These are phyloP conservation scores for Alternaria gansuensis DNA, from an alignment of 2,329 filamentous ascomycete species.

Conservation along the genomic window DNA sequence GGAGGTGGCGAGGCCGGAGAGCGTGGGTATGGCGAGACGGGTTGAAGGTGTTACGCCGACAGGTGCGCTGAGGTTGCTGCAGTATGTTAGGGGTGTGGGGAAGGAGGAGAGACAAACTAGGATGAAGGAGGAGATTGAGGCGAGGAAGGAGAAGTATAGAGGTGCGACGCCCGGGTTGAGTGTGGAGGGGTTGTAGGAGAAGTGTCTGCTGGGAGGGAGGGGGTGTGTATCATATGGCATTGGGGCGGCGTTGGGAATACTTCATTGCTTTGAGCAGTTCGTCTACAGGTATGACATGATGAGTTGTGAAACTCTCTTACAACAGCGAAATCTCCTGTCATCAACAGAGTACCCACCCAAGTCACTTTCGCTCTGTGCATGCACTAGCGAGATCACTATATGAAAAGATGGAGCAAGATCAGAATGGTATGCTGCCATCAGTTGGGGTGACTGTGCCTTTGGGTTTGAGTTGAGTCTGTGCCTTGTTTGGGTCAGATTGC, in stretches of 20 bases:
- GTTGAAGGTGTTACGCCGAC: slow-evolving; percentile 77
- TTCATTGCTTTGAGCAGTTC: too few relatives aligned
- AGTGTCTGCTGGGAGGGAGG: background rate
- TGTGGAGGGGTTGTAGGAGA: slow-evolving; percentile 22
- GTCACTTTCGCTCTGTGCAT: background rate
- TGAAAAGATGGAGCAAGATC: background rate
- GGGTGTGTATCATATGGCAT: slow-evolving; percentile 2
- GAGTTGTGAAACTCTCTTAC: too few relatives aligned
- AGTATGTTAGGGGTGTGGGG: slow-evolving; percentile 64
- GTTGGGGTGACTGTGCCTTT: background rate
- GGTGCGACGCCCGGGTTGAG: slow-evolving; percentile 10
- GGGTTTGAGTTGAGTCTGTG: background rate
- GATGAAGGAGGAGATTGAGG: slow-evolving; percentile 43
- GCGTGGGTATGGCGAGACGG: slow-evolving; percentile 84
- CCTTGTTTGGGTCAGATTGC: background rate
- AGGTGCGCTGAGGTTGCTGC: slow-evolving; percentile 65
- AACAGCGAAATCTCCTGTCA: too few relatives aligned
- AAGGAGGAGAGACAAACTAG: slow-evolving; percentile 43
- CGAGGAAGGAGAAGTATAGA: slow-evolving; percentile 43
- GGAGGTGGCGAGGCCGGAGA: slow-evolving; percentile 77
- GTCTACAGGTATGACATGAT: too few relatives aligned
- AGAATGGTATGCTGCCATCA: background rate
- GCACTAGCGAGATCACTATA: background rate
- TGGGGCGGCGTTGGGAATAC: background rate
- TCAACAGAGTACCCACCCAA: background rate